Percentiles rank a stretch among this genome's conserved stretches.
Conservation (phyloP, 768 basidiomycete species). For the Hericium alpestre region DNA sequence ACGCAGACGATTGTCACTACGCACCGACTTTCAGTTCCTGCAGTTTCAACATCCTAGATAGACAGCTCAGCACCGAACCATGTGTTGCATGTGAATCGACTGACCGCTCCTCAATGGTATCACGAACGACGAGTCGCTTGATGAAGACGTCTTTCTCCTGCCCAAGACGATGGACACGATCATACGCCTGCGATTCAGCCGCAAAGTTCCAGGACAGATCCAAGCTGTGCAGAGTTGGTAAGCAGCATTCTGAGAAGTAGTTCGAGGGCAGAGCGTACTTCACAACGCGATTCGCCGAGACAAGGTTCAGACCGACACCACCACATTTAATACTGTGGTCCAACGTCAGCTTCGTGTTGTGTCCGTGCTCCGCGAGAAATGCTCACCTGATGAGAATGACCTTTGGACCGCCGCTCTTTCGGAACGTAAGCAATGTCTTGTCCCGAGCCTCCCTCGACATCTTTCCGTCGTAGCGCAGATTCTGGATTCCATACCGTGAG, state of each 20-base stretch:
- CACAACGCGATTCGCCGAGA: constrained; percentile 58
- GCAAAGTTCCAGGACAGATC: constrained; percentile 71
- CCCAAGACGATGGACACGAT: constrained; percentile 56
- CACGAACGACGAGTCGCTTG: constrained; percentile 52
- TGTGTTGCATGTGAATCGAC: background rate
- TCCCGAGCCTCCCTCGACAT: constrained; percentile 50
- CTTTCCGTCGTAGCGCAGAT: constrained; percentile 56
- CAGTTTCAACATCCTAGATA: constrained; percentile 41
- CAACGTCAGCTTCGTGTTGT: background rate
- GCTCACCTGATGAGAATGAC: constrained; percentile 56
- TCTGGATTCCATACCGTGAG: constrained; percentile 45
- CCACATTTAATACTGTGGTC: constrained; percentile 48
- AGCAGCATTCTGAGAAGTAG: background rate
- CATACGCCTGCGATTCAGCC: constrained; percentile 54
- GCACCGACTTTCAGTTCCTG: constrained; percentile 56
- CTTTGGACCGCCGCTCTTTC: constrained; percentile 42
- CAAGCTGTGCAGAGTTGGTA: constrained; percentile 30
- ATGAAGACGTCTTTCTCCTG: constrained; percentile 61
- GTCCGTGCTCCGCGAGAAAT: background rate
- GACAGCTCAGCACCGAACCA: background rate
- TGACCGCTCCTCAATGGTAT: constrained; percentile 68
- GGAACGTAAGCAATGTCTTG: constrained; percentile 40
- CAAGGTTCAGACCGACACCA: constrained; percentile 59
- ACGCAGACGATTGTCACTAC: constrained; percentile 5
- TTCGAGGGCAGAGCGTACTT: constrained; percentile 32